These are phyloP conservation scores for Moricandia arvensis DNA, from an alignment of 345 rosid species.

Conservation along the genomic window DNA sequence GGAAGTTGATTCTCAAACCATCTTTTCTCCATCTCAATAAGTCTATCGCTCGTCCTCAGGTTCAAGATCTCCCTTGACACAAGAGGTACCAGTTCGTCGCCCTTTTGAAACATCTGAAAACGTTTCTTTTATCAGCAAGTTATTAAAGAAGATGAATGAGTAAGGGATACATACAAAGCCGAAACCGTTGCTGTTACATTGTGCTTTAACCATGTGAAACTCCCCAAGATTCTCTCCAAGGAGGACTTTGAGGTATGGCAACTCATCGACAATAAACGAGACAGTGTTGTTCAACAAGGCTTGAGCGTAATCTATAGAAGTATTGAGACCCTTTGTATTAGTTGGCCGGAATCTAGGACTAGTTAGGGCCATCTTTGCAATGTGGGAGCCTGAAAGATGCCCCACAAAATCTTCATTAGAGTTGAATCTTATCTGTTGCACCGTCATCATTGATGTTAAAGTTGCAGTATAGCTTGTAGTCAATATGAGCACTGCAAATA, in stretches of 20 bases:
- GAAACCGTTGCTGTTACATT: slow-evolving; percentile 34
- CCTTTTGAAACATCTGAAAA: slow-evolving; percentile 34
- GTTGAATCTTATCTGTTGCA: slow-evolving; percentile 37
- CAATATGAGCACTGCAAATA: slow-evolving; percentile 49
- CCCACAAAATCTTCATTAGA: slow-evolving; percentile 35
- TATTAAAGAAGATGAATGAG: not conserved
- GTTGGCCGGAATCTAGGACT: slow-evolving; percentile 1
- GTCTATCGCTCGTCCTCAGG: not conserved
- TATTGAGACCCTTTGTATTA: slow-evolving; percentile 17
- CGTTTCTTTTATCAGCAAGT: not conserved
- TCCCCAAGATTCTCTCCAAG: slow-evolving; percentile 37
- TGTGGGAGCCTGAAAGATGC: slow-evolving; percentile 35
- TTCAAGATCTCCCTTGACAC: slow-evolving; percentile 17
- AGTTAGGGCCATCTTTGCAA: slow-evolving; percentile 8
- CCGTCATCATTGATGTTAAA: slow-evolving; percentile 48
- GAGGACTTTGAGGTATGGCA: slow-evolving; percentile 45
- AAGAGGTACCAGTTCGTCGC: not conserved
- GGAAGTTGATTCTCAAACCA: slow-evolving; percentile 15
- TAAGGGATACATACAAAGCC: slow-evolving; percentile 39
- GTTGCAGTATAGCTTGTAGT: slow-evolving; percentile 57
- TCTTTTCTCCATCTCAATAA: slow-evolving; percentile 13
- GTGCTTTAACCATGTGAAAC: slow-evolving; percentile 37
- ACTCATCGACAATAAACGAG: slow-evolving; percentile 43
- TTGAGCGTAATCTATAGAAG: slow-evolving; percentile 20
- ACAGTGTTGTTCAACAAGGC: slow-evolving; percentile 35